These are phyloP conservation scores for Diutina mesorugosa DNA, from an alignment of 1,139 yeast species.

Conservation along the genomic window DNA sequence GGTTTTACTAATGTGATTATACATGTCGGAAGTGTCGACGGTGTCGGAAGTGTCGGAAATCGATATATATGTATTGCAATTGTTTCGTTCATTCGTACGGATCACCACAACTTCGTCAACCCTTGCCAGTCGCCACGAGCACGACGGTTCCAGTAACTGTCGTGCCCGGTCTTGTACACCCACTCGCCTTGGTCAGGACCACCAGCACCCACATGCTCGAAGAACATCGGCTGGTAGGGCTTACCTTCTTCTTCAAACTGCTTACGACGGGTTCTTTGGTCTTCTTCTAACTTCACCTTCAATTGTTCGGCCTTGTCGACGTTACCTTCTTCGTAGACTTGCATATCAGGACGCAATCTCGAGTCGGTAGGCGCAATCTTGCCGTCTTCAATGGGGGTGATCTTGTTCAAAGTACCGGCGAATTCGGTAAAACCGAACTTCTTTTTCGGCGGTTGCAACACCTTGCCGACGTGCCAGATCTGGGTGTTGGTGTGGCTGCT, in stretches of 20 bases:
- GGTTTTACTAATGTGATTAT: too few relatives aligned
- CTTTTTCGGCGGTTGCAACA: slow-evolving; percentile 43
- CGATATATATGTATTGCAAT: neutral
- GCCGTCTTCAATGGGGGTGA: slow-evolving; percentile 56
- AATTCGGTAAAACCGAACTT: slow-evolving; percentile 81
- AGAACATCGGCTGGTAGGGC: slow-evolving; percentile 49
- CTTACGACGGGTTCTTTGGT: slow-evolving; percentile 68
- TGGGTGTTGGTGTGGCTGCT: slow-evolving; percentile 27
- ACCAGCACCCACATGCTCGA: slow-evolving; percentile 32
- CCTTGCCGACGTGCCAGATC: slow-evolving; percentile 56
- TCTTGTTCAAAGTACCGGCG: slow-evolving; percentile 70
- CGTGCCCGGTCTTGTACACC: slow-evolving; percentile 45
- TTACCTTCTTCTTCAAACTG: slow-evolving; percentile 33
- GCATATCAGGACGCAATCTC: slow-evolving; percentile 77
- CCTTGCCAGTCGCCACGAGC: slow-evolving; percentile 47
- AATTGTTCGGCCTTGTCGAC: slow-evolving; percentile 56
- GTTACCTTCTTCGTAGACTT: slow-evolving; percentile 56
- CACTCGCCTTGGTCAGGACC: slow-evolving; percentile 38
- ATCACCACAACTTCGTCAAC: slow-evolving; percentile 9
- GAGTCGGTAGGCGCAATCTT: slow-evolving; percentile 77
- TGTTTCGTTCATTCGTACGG: neutral
- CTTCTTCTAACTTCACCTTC: slow-evolving; percentile 62
- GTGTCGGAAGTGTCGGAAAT: neutral
- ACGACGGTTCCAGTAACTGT: slow-evolving; percentile 76
- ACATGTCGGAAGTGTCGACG: neutral